These are phyloP conservation scores for Tolypocladium tundrense DNA, from an alignment of 2,329 filamentous ascomycete species.

Conservation along the genomic window DNA sequence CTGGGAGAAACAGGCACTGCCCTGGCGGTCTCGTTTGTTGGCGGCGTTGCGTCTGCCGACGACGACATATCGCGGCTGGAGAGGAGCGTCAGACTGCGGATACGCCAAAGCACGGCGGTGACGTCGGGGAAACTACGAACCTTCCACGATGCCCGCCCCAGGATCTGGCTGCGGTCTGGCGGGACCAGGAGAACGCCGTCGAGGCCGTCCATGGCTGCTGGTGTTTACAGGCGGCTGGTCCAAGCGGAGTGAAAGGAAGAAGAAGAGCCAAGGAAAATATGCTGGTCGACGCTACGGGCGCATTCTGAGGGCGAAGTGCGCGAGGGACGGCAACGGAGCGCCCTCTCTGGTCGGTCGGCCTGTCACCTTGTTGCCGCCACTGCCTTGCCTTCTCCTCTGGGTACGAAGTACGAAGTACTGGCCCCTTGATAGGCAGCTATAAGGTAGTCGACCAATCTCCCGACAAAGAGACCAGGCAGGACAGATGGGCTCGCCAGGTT, in stretches of 20 bases:
- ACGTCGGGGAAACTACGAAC: constrained; percentile 19
- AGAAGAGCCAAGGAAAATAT: not conserved
- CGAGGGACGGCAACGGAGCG: not conserved
- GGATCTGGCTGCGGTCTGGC: constrained; percentile 39
- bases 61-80: constrained; percentile 48
- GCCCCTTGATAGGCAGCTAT: not conserved
- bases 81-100: constrained; percentile 8
- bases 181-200: constrained; percentile 40
- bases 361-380: not conserved
- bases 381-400: too few species aligned
- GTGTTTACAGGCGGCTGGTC: not conserved
- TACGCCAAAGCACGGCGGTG: constrained; percentile 2
- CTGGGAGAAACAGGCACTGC: constrained; percentile 28
- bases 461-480: not conserved
- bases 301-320: constrained; percentile 6
- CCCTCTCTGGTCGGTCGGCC: not conserved
- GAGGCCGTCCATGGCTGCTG: constrained; percentile 24
- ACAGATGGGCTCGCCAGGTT: not conserved
- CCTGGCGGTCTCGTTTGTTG: constrained; percentile 21
- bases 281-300: constrained; percentile 2
- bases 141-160: constrained; percentile 43
- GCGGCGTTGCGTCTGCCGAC: constrained; percentile 31
- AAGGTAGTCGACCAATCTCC: not conserved
- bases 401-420: not conserved
- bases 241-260: not conserved